phyloP scores from a whole-genome alignment of 2,329 filamentous ascomycete genomes.

The Fusarium sp. region DNA sequence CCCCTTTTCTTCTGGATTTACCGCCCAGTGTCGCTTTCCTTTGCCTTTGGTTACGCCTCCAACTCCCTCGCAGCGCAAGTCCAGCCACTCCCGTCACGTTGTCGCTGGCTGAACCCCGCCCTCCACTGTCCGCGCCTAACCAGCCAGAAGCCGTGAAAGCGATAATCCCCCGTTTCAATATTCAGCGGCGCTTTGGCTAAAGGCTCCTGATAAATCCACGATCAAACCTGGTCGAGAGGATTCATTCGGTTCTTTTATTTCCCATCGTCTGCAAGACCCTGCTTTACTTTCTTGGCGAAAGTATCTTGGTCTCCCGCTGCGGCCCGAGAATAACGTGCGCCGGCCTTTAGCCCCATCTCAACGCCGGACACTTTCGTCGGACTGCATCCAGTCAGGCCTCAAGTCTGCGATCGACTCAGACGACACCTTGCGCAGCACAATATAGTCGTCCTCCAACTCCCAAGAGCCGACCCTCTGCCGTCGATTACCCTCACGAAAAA shows the following conservation, averaged over 20 bases:
- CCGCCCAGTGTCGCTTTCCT: slow-evolving; percentile 29
- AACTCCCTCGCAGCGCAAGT: slow-evolving; percentile 38
- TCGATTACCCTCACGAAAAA: slow-evolving; percentile 36
- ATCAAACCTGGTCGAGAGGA: slow-evolving; percentile 19
- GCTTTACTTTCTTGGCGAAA: slow-evolving; percentile 12
- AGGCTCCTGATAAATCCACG: slow-evolving; percentile 28
- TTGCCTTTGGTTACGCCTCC: slow-evolving; percentile 30
- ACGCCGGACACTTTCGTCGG: slow-evolving; percentile 20
- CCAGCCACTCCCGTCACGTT: slow-evolving; percentile 52
- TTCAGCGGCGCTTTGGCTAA: slow-evolving; percentile 39
- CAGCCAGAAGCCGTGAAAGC: slow-evolving; percentile 48
- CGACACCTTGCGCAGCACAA: slow-evolving; percentile 21
- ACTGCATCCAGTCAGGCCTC: slow-evolving; percentile 12
- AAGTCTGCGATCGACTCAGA: slow-evolving; percentile 27
- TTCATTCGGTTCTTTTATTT: slow-evolving; percentile 13
- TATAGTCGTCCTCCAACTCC: slow-evolving; percentile 6
- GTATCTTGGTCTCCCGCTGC: slow-evolving; percentile 14
- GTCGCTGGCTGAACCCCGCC: slow-evolving; percentile 48
- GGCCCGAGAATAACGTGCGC: slow-evolving; percentile 24
- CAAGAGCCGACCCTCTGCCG: slow-evolving; percentile 15
- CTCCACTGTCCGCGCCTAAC: slow-evolving; percentile 49
- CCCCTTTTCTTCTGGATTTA: slow-evolving; percentile 33
- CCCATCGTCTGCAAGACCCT: slow-evolving; percentile 22
- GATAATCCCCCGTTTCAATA: slow-evolving; percentile 34
- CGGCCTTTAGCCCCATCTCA: slow-evolving; percentile 9